phyloP scores from a whole-genome alignment of 2,329 filamentous ascomycete genomes.

The Periconia digitata region DNA sequence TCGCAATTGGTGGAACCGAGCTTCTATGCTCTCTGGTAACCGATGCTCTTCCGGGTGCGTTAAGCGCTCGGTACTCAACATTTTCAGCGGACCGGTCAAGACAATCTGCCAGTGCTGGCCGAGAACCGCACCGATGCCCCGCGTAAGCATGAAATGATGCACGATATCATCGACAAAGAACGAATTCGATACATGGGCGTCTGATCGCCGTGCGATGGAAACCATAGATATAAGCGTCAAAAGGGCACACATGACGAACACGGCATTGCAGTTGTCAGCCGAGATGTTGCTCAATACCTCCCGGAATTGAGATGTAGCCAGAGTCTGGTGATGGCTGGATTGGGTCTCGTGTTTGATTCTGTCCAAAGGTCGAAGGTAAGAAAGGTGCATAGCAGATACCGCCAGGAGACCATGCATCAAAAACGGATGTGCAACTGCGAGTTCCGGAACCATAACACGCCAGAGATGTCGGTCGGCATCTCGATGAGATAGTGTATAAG shows the following conservation, averaged over 20 bases:
- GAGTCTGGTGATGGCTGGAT: slow-evolving; percentile 5
- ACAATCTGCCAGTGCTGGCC: slow-evolving; percentile 4
- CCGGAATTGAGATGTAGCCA: slow-evolving; percentile 4
- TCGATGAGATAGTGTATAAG: slow-evolving; percentile 6
- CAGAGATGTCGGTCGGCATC: slow-evolving; percentile 5
- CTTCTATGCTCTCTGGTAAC: neutral
- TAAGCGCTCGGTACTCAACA: slow-evolving; percentile 1
- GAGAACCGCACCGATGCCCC: slow-evolving; percentile 4
- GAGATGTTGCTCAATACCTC: slow-evolving; percentile 4
- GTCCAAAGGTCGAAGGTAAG: slow-evolving; percentile 3
- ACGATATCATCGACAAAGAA: slow-evolving; percentile 5
- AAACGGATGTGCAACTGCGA: slow-evolving; percentile 2
- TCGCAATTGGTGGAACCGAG: slow-evolving; percentile 1
- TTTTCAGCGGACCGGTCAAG: neutral
- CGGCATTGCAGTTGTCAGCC: slow-evolving; percentile 2
- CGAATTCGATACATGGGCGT: neutral
- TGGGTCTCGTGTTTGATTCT: slow-evolving; percentile 3
- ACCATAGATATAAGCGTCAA: slow-evolving; percentile 6
- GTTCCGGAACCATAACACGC: slow-evolving; percentile 3
- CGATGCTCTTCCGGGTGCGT: neutral
- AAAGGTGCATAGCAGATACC: slow-evolving; percentile 6
- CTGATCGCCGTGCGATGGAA: slow-evolving; percentile 3
- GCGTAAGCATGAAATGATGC: slow-evolving; percentile 8
- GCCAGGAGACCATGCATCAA: slow-evolving; percentile 8
- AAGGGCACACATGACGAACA: slow-evolving; percentile 5